Evolutionary conservation across 2,329 filamentous ascomycete genomes (phyloP).

Genomic region (Fusarium robinianum): DNA sequence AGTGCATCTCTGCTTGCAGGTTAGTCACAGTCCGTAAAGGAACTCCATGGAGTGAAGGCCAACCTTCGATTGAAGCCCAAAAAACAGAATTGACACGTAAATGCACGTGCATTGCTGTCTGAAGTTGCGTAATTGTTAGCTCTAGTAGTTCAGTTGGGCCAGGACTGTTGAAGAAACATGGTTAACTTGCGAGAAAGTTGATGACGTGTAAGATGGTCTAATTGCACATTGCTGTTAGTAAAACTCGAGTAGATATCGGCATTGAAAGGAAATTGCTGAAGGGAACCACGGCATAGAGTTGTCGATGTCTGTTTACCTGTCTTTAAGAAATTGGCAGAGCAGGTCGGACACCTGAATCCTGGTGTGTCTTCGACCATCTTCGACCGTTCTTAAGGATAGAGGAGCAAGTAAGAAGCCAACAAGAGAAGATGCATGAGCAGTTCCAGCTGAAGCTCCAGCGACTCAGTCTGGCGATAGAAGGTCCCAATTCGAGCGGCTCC

Average conservation of each 20-base stretch:
- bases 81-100: constrained; percentile 1
- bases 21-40: neutral
- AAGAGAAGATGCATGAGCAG: no score
- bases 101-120: neutral
- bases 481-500: neutral
- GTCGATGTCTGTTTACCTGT: neutral
- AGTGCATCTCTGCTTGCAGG: constrained; percentile 7
- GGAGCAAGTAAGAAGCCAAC: no score
- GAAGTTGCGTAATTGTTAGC: no score
- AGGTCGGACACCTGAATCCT: neutral
- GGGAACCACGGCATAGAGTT: no score
- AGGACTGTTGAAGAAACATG: neutral
- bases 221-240: neutral
- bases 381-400: neutral
- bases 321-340: neutral
- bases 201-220: neutral
- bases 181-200: neutral
- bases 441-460: neutral
- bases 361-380: neutral
- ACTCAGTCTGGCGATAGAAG: neutral
- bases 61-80: constrained; percentile 14
- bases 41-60: neutral
- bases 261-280: no score
- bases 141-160: neutral
- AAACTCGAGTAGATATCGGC: neutral